phyloP scores from a whole-genome alignment of 768 basidiomycete species.

The Rhodotorula toruloides region DNA sequence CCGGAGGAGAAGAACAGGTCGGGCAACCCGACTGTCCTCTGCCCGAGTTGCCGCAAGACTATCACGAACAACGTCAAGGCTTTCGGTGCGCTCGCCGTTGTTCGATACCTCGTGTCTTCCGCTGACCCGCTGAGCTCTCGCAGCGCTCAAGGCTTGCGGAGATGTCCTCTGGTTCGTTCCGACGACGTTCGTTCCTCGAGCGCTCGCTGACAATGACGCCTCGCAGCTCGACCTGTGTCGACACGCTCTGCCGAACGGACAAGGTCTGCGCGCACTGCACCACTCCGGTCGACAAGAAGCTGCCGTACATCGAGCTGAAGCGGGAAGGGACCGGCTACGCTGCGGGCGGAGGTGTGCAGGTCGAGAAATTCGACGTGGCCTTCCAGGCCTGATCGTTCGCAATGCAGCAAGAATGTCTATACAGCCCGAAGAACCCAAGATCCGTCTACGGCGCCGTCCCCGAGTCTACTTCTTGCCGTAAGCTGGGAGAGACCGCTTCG shows the following conservation, averaged over 20 bases:
- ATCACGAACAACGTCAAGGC: slow-evolving; percentile 71
- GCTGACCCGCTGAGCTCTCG: background rate
- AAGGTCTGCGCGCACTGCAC: slow-evolving; percentile 88
- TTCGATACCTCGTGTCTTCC: background rate
- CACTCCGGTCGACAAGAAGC: slow-evolving; percentile 58
- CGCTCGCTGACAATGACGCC: background rate
- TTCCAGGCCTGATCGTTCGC: slow-evolving; percentile 65
- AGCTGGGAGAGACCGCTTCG: background rate
- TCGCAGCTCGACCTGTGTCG: slow-evolving; percentile 66
- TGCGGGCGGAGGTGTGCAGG: slow-evolving; percentile 89
- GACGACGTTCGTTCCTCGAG: background rate
- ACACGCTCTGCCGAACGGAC: slow-evolving; percentile 70
- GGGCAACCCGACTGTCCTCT: slow-evolving; percentile 55
- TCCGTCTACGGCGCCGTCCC: background rate
- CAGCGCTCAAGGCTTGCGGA: slow-evolving; percentile 78
- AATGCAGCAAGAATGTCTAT: no score
- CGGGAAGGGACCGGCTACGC: slow-evolving; percentile 96
- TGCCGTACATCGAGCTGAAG: slow-evolving; percentile 70
- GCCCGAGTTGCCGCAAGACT: slow-evolving; percentile 78
- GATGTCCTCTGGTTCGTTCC: slow-evolving; percentile 67
- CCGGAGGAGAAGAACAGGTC: slow-evolving; percentile 27
- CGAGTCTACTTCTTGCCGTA: background rate
- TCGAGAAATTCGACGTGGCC: slow-evolving; percentile 67
- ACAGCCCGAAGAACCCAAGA: no score
- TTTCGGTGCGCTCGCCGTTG: slow-evolving; percentile 55